Percentiles rank a stretch among this genome's conserved stretches.
Conservation (phyloP, 139 green algal species). For the Pseudopediastrum boryanum region DNA sequence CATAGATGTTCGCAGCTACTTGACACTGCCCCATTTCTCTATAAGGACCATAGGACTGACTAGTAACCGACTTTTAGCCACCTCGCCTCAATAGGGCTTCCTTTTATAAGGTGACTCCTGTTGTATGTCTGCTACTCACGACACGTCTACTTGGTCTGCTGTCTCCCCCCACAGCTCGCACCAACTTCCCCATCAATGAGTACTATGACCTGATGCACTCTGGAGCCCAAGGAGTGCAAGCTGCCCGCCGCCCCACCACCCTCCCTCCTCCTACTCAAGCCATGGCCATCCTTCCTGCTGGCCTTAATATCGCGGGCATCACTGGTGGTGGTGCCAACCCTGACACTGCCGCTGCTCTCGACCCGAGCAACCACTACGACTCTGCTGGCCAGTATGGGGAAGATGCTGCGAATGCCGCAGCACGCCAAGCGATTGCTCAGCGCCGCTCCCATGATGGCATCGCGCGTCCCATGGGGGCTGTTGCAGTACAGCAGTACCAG, state of each 20-base stretch:
- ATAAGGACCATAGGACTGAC: too few relatives aligned
- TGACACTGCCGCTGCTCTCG: not conserved
- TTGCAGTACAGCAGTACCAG: conserved; percentile 13
- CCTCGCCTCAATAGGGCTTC: too few relatives aligned
- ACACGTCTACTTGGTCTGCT: too few relatives aligned
- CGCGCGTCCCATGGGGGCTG: not conserved
- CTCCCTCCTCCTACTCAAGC: not conserved
- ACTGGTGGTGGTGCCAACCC: not conserved
- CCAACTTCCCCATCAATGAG: conserved; percentile 41
- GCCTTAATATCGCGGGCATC: not conserved
- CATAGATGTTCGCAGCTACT: too few relatives aligned
- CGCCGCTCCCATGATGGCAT: conserved; percentile 18
- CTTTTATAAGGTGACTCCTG: too few relatives aligned
- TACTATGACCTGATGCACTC: conserved; percentile 29
- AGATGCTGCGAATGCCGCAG: not conserved
- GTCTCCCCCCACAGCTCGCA: conserved; percentile 16
- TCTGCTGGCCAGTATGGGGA: not conserved
- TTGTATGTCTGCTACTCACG: too few relatives aligned
- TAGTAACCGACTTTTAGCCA: too few relatives aligned
- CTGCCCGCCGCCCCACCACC: not conserved
- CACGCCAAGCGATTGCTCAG: conserved; percentile 5
- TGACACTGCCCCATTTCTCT: too few relatives aligned
- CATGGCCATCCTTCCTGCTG: not conserved
- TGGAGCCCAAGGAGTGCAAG: not conserved
- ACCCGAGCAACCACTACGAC: not conserved